These are phyloP conservation scores for Crucihimalaya himalaica DNA, from an alignment of 345 rosid species.

Conservation along the genomic window DNA sequence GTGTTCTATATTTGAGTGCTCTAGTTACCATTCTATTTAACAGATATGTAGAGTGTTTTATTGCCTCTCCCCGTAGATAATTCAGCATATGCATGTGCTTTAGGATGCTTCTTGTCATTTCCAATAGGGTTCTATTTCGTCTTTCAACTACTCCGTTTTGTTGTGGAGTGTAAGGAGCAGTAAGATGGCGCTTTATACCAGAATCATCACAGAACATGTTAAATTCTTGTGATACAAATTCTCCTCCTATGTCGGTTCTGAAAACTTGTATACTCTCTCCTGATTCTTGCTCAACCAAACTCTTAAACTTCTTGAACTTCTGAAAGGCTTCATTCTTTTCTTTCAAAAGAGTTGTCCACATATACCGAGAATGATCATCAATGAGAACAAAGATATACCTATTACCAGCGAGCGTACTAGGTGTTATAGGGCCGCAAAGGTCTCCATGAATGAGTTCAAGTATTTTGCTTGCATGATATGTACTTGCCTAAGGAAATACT, in stretches of 20 bases:
- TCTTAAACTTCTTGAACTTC: too few relatives aligned
- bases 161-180: background rate
- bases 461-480: background rate
- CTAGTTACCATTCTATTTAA: background rate
- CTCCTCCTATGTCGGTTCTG: too few relatives aligned
- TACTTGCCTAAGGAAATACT: rapidly evolving
- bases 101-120: background rate
- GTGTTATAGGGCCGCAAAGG: too few relatives aligned
- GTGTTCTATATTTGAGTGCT: background rate
- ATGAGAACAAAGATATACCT: too few relatives aligned
- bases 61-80: background rate
- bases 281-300: too few relatives aligned
- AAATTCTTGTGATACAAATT: too few relatives aligned
- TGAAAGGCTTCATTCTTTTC: too few relatives aligned
- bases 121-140: background rate
- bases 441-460: rapidly evolving
- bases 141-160: background rate
- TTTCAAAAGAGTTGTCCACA: too few relatives aligned
- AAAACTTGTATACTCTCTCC: too few relatives aligned
- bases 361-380: too few relatives aligned
- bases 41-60: background rate
- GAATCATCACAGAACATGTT: background rate
- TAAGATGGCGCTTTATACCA: background rate
- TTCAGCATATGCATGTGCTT: background rate
- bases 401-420: too few relatives aligned